A percentile compares a stretch with the other conserved stretches of the same genome.
phyloP scores from a whole-genome alignment of 768 basidiomycete genomes.

The Trametes villosa region DNA sequence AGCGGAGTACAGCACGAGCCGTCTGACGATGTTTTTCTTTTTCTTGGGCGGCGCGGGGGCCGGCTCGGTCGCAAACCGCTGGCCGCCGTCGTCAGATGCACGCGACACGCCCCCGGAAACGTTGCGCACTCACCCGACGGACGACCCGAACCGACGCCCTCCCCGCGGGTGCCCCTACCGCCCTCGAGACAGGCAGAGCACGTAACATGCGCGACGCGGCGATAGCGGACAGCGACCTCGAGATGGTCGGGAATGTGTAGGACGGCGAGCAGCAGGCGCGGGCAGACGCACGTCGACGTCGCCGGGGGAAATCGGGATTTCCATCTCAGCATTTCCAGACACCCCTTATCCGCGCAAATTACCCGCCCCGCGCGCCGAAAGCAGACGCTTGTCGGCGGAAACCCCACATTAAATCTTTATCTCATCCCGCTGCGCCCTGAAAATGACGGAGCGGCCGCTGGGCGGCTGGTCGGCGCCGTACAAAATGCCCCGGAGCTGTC shows the following conservation, averaged over 20 bases:
- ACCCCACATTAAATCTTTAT: conserved; percentile 3
- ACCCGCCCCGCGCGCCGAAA: neutral
- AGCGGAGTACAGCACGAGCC: conserved; percentile 68
- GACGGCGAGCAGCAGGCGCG: conserved; percentile 22
- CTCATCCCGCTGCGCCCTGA: conserved; percentile 1
- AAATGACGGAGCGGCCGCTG: conserved; percentile 10
- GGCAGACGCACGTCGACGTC: conserved; percentile 18
- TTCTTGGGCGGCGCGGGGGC: conserved; percentile 50
- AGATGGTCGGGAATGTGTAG: conserved; percentile 28
- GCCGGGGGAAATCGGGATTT: conserved; percentile 26
- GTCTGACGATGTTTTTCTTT: conserved; percentile 58
- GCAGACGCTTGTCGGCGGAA: neutral
- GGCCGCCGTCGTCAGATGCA: conserved; percentile 18
- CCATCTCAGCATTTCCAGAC: neutral
- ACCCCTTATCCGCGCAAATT: neutral
- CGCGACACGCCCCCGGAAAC: conserved; percentile 10
- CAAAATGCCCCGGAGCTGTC: neutral
- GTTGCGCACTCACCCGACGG: conserved; percentile 56
- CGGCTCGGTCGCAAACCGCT: conserved; percentile 70
- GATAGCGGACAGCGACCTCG: conserved; percentile 19
- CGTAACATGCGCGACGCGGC: conserved; percentile 49
- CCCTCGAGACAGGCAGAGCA: conserved; percentile 59
- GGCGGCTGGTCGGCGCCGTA: neutral
- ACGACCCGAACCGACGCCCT: conserved; percentile 54
- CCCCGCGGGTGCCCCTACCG: conserved; percentile 46